Evolutionary conservation across 495 filamentous ascomycete species (phyloP).

Genomic region (Neurospora tetraspora): DNA sequence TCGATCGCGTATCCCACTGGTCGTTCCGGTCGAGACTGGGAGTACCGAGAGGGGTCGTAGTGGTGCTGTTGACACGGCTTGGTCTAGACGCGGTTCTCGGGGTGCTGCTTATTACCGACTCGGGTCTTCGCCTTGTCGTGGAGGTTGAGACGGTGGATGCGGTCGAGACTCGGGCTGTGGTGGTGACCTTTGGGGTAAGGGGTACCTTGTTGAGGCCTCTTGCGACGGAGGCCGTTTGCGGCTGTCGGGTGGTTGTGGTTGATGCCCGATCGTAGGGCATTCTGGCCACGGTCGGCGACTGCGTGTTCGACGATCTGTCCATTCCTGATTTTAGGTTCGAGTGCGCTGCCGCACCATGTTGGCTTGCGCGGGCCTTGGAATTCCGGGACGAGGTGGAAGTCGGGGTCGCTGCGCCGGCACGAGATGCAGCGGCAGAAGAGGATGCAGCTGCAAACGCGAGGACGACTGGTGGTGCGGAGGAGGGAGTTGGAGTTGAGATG

Average conservation of each 20-base stretch:
- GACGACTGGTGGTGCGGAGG: constrained; percentile 3
- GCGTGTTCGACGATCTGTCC: neutral
- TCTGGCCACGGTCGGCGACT: constrained; percentile 4
- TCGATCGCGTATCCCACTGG: constrained; percentile 28
- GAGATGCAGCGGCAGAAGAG: neutral
- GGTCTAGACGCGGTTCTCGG: constrained; percentile 60
- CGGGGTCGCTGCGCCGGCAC: neutral
- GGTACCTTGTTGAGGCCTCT: constrained; percentile 30
- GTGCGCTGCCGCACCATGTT: neutral
- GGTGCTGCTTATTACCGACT: constrained; percentile 17
- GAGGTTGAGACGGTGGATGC: constrained; percentile 23
- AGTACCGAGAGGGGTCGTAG: constrained; percentile 49
- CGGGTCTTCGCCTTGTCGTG: constrained; percentile 20
- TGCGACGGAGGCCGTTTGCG: constrained; percentile 31
- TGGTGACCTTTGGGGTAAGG: constrained; percentile 38
- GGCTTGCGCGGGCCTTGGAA: neutral
- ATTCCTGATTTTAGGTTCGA: neutral
- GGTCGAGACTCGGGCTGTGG: constrained; percentile 11
- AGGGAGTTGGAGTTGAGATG: constrained; percentile 8
- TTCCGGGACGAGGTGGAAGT: neutral
- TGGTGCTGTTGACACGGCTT: constrained; percentile 56
- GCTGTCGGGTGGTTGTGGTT: constrained; percentile 19
- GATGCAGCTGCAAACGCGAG: neutral
- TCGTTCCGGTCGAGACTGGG: constrained; percentile 37
- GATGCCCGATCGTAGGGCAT: constrained; percentile 23